phyloP scores from a whole-genome alignment of 2,329 filamentous ascomycete genomes.

The Stachybotrys chartarum region DNA sequence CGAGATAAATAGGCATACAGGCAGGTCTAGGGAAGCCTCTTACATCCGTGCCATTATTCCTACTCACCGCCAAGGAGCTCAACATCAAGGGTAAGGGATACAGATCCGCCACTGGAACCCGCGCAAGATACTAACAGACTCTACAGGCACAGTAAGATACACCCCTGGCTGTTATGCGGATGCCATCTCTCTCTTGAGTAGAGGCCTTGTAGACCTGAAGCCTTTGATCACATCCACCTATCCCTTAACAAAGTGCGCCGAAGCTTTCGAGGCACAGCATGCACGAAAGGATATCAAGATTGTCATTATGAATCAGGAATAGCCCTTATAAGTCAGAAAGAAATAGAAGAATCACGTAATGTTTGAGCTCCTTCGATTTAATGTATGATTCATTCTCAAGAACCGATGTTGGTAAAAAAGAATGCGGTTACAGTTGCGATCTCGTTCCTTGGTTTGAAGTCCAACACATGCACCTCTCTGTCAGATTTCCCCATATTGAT shows the following conservation, averaged over 20 bases:
- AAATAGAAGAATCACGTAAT: not conserved
- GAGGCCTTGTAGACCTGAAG: constrained; percentile 13
- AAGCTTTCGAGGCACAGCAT: constrained; percentile 14
- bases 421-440: too few relatives aligned
- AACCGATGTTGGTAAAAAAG: too few relatives aligned
- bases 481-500: constrained; percentile 23
- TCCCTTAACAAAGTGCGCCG: constrained; percentile 8
- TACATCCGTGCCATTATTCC: constrained; percentile 11
- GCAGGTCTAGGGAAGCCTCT: constrained; percentile 14
- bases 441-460: too few relatives aligned
- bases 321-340: not conserved
- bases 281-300: constrained; percentile 14
- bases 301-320: constrained; percentile 14
- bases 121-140: not conserved
- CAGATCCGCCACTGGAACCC: not conserved
- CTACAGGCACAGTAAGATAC: constrained; percentile 14
- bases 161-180: constrained; percentile 17
- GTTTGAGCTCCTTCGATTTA: too few relatives aligned
- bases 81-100: constrained; percentile 11
- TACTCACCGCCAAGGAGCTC: constrained; percentile 14
- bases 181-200: constrained; percentile 12
- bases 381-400: too few relatives aligned
- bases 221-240: constrained; percentile 16
- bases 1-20: constrained; percentile 8
- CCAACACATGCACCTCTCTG: not conserved